These are phyloP conservation scores for Tephrocybe sp. DNA, from an alignment of 768 basidiomycete genomes.

Conservation along the genomic window DNA sequence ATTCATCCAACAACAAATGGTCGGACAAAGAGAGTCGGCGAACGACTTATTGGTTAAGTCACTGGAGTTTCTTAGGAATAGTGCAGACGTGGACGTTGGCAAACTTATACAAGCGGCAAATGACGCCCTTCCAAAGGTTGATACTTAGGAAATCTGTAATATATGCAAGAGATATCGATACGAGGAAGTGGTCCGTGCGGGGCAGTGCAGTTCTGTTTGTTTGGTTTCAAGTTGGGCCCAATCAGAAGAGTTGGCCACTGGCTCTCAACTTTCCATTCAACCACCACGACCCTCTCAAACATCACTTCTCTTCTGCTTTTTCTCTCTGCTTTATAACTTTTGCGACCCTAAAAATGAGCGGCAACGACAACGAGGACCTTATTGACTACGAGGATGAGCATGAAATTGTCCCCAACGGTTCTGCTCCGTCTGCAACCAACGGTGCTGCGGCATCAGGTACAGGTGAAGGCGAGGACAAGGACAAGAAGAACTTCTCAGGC, in stretches of 20 bases:
- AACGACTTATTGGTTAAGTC: conserved; percentile 42
- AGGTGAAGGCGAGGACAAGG: conserved; percentile 65
- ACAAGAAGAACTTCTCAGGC: conserved; percentile 98
- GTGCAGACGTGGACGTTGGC: conserved; percentile 13
- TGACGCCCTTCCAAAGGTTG: background rate
- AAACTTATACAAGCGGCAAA: conserved; percentile 17
- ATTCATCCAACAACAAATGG: conserved; percentile 38
- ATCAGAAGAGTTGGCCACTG: conserved; percentile 24
- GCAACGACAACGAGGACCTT: conserved; percentile 85
- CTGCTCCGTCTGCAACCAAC: conserved; percentile 43
- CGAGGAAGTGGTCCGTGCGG: conserved; percentile 33
- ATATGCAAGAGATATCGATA: background rate
- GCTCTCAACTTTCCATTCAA: conserved; percentile 21
- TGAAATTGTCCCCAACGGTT: conserved; percentile 66
- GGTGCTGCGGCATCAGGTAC: conserved; percentile 45
- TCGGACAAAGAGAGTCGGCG: conserved; percentile 38
- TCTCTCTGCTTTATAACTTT: conserved; percentile 25
- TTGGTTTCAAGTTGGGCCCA: conserved; percentile 25
- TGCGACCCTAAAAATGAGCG: conserved; percentile 54
- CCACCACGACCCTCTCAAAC: conserved; percentile 24
- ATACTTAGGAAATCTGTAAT: background rate
- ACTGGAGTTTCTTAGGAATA: conserved; percentile 31
- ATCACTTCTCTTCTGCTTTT: conserved; percentile 17
- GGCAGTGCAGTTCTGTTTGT: conserved; percentile 15
- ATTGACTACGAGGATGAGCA: conserved; percentile 95